Evolutionary conservation across 257 asterid species (phyloP), one percentile per base, ranked within the genome.

Genomic region (Verbascum thapsus): DNA sequence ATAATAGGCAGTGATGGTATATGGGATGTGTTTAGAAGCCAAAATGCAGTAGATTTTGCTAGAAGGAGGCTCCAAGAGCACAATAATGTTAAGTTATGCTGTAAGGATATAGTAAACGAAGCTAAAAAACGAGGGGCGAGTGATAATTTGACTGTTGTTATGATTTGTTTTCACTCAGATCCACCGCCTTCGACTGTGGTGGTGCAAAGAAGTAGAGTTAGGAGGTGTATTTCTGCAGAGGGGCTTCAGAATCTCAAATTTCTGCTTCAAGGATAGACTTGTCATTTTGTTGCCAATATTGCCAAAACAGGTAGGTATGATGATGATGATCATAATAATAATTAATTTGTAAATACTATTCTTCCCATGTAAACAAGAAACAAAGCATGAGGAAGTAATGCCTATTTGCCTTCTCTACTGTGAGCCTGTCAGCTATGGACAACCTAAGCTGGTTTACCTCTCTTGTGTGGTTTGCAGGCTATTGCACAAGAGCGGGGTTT

Each of bases 11-110:
- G 98, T 32, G 95, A 91, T 53, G 98, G 98, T 13, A 52, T 91
- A 66, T 88, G 98, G 98, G 98, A 91, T 2, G 86, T 78, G 10
- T 91, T 91, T 66, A 63, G 80, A 66, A 88, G 85, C 89, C 96
- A 91, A 69, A 86, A 88, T 11, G 98, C 98, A 0, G 90, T 91
- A 9, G 96, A 88, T 53, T 88, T 88, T 18, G 85, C 86, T 0
- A 68, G 98, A 74, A 84, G 95, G 71, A 69, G 81, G 58, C 86
- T 91, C 52, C 95, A 88, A 64, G 91, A 84, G 53, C 95, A 86
- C 78, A 91, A 91, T 34, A 83, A 86, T 61, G 91, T 85, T 13
- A 79, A 82, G 71, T 12, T 55, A 22, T 88, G 98, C 84, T 91
- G 98, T 78, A 76, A 62, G 72, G 98, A 91, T 49, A 79, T 88